phyloP scores from a whole-genome alignment of 148 eudicot genomes.

The Rhododendron ovatum region DNA sequence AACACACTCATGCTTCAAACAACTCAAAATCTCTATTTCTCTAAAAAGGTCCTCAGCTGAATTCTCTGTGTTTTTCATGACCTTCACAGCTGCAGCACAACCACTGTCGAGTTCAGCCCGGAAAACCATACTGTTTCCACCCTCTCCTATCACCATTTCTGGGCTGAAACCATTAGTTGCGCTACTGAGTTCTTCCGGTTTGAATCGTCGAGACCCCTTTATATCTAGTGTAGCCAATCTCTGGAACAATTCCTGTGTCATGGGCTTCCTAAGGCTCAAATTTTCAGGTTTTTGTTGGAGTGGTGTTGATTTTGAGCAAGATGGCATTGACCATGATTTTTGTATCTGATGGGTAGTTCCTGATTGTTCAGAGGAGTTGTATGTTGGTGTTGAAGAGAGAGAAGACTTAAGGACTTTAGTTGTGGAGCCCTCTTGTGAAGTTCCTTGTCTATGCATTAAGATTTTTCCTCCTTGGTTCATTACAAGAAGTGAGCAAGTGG shows the following conservation, averaged over 20 bases:
- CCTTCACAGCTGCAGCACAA: constrained; percentile 28
- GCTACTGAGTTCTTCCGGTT: constrained; percentile 8
- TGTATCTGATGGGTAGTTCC: constrained; percentile 7
- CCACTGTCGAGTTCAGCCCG: constrained; percentile 14
- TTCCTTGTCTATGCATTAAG: constrained; percentile 23
- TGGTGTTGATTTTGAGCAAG: constrained; percentile 20
- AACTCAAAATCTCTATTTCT: constrained; percentile 27
- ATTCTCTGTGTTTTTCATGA: constrained; percentile 5
- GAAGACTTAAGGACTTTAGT: constrained; percentile 11
- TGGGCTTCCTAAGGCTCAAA: neutral
- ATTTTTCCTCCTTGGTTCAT: constrained; percentile 28
- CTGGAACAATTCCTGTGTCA: constrained; percentile 12
- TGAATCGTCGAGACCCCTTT: constrained; percentile 18
- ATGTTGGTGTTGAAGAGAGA: constrained; percentile 9
- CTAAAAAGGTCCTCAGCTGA: constrained; percentile 17
- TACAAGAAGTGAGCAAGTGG: constrained; percentile 33
- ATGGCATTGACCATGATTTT: constrained; percentile 30
- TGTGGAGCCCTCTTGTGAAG: constrained; percentile 32
- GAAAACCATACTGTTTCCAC: constrained; percentile 25
- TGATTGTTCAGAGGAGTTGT: neutral
- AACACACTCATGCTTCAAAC: constrained; percentile 25
- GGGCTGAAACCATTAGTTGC: constrained; percentile 24
- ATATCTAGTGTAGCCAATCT: constrained; percentile 23
- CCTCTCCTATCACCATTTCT: constrained; percentile 26
- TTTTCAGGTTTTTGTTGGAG: constrained; percentile 5